Evolutionary conservation across 1,139 yeast genomes (phyloP).

Genomic region (Yamadazyma aaseri): DNA sequence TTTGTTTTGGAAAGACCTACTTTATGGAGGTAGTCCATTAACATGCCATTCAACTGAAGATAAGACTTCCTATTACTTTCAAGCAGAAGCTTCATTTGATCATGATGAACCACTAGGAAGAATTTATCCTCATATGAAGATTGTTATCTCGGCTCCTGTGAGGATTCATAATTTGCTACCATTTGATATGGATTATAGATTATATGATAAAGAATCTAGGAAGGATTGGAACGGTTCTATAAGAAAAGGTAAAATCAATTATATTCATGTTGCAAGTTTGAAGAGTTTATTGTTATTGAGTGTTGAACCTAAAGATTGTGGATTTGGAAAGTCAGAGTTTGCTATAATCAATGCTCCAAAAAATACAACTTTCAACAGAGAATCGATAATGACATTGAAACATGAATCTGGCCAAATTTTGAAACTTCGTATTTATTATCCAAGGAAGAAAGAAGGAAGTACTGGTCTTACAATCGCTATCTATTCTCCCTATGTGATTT

Average conservation of each 20-base stretch:
- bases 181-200: conserved; percentile 69
- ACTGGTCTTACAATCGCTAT: conserved; percentile 65
- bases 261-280: conserved; percentile 79
- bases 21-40: conserved; percentile 53
- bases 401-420: conserved; percentile 67
- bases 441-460: conserved; percentile 37
- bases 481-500: conserved; percentile 78
- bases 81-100: conserved; percentile 68
- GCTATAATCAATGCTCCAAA: conserved; percentile 70
- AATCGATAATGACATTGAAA: conserved; percentile 46
- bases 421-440: conserved; percentile 65
- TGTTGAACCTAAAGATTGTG: conserved; percentile 66
- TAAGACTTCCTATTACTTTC: conserved; percentile 60
- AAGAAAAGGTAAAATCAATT: conserved; percentile 61
- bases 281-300: conserved; percentile 69
- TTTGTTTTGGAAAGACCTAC: conserved; percentile 65
- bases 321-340: conserved; percentile 71
- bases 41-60: conserved; percentile 54
- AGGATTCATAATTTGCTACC: conserved; percentile 86
- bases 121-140: conserved; percentile 81
- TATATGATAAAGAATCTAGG: conserved; percentile 75
- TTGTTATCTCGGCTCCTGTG: conserved; percentile 81
- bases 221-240: conserved; percentile 68
- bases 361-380: conserved; percentile 55
- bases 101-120: conserved; percentile 64